Conservation (phyloP, 1,139 yeast genomes). For the Pichia sp. region DNA sequence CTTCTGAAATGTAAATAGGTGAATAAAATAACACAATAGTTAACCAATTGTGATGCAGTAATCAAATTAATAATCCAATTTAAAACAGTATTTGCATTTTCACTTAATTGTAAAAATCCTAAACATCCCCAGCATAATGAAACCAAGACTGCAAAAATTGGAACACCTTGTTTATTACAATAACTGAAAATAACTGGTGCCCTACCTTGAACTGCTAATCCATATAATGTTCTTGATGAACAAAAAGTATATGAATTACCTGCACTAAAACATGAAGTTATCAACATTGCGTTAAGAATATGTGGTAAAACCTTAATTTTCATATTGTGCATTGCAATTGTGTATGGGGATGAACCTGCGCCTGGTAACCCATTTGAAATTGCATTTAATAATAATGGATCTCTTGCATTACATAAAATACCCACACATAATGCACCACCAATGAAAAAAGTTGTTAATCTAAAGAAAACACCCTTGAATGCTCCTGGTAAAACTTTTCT, state of each 20-base stretch:
- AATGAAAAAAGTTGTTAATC: slow-evolving; percentile 64
- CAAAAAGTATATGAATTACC: slow-evolving; percentile 69
- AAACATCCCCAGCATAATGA: slow-evolving; percentile 37
- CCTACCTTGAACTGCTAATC: slow-evolving; percentile 50
- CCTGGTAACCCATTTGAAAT: slow-evolving; percentile 45
- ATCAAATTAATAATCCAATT: slow-evolving; percentile 70
- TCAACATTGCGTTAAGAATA: slow-evolving; percentile 54
- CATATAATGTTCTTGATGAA: slow-evolving; percentile 51
- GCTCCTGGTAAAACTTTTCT: slow-evolving; percentile 73
- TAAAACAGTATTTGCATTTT: slow-evolving; percentile 57
- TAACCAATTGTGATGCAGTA: slow-evolving; percentile 74
- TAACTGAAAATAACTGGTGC: slow-evolving; percentile 43
- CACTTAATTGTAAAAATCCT: slow-evolving; percentile 52
- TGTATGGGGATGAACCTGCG: slow-evolving; percentile 59
- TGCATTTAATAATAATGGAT: slow-evolving; percentile 39
- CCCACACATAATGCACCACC: slow-evolving; percentile 58
- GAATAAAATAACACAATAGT: slow-evolving; percentile 56
- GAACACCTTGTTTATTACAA: slow-evolving; percentile 45
- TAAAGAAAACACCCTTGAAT: slow-evolving; percentile 66
- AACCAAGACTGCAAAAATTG: slow-evolving; percentile 29
- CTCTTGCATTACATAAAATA: slow-evolving; percentile 48
- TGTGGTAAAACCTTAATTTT: slow-evolving; percentile 51
- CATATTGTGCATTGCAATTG: slow-evolving; percentile 53
- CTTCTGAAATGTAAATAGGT: slow-evolving; percentile 59
- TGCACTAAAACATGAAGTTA: slow-evolving; percentile 63